These are phyloP conservation scores for Pezicula neosporulosa DNA, from an alignment of 2,329 filamentous ascomycete genomes.

Conservation along the genomic window DNA sequence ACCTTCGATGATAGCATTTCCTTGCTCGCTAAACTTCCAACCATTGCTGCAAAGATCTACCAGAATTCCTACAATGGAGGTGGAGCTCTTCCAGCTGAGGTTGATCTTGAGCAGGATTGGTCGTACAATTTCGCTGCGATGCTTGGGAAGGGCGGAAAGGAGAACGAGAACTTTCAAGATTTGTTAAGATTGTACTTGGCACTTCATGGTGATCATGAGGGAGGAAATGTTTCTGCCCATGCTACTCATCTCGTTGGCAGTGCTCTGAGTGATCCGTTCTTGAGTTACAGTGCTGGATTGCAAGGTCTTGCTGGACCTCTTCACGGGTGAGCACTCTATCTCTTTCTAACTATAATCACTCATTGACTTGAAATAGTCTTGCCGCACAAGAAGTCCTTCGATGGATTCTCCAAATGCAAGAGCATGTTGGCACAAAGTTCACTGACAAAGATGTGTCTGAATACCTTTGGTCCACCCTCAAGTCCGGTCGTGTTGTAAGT, in stretches of 20 bases:
- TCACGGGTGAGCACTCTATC: conserved; percentile 57
- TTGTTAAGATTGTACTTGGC: conserved; percentile 91
- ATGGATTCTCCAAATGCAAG: conserved; percentile 96
- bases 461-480: conserved; percentile 91
- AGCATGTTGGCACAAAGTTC: conserved; percentile 74
- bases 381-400: conserved; percentile 96
- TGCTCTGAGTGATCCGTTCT: conserved; percentile 89
- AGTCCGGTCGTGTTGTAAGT: conserved; percentile 75
- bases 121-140: conserved; percentile 98
- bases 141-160: conserved; percentile 82
- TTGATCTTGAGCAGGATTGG: conserved; percentile 90
- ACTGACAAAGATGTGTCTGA: conserved; percentile 77
- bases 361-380: conserved; percentile 47
- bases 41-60: conserved; percentile 96
- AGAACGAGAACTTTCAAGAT: conserved; percentile 94
- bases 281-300: conserved; percentile 93
- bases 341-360: neutral
- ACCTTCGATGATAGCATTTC: conserved; percentile 95
- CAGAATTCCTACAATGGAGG: conserved; percentile 82
- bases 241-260: conserved; percentile 92
- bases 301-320: conserved; percentile 93
- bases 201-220: conserved; percentile 96
- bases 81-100: conserved; percentile 68
- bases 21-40: conserved; percentile 91
- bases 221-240: conserved; percentile 95